Percentiles rank a stretch among this genome's conserved stretches.
These are phyloP conservation scores for Maudiozyma barnettii DNA, from an alignment of 805 yeast species.

Conservation along the genomic window DNA sequence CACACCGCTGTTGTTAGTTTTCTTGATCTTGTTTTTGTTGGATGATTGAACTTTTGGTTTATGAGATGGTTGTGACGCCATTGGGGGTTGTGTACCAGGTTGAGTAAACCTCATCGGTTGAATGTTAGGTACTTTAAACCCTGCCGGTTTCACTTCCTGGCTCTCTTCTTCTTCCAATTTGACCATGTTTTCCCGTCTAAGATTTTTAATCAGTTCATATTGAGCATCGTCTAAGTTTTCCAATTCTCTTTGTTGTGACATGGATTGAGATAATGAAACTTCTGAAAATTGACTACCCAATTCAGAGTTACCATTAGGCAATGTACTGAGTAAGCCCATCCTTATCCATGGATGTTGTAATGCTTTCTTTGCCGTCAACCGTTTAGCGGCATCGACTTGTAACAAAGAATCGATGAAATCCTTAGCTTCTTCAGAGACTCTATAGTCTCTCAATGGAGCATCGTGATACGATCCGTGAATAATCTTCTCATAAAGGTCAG, in stretches of 20 bases:
- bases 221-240: constrained; percentile 30
- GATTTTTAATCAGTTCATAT: constrained; percentile 17
- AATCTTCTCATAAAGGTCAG: constrained; percentile 69
- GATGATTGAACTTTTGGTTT: neutral
- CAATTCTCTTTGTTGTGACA: constrained; percentile 51
- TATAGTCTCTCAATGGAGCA: constrained; percentile 56
- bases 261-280: constrained; percentile 59
- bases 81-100: constrained; percentile 10
- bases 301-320: neutral
- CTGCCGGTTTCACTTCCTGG: constrained; percentile 9
- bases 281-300: constrained; percentile 4
- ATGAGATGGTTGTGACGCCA: constrained; percentile 4
- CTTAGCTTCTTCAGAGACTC: constrained; percentile 58
- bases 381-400: constrained; percentile 62
- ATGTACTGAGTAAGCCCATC: constrained; percentile 5
- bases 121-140: constrained; percentile 23
- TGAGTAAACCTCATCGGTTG: constrained; percentile 25
- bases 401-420: constrained; percentile 63
- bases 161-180: constrained; percentile 8
- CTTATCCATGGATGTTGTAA: constrained; percentile 75
- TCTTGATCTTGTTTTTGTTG: constrained; percentile 16
- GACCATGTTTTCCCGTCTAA: constrained; percentile 13
- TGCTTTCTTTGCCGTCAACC: constrained; percentile 72
- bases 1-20: constrained; percentile 34
- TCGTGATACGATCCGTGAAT: constrained; percentile 71